Percentiles rank a stretch among this genome's conserved stretches.
These are phyloP conservation scores for Eutreptiella sp. DNA, from an alignment of 208 protist genomes.

Conservation along the genomic window DNA sequence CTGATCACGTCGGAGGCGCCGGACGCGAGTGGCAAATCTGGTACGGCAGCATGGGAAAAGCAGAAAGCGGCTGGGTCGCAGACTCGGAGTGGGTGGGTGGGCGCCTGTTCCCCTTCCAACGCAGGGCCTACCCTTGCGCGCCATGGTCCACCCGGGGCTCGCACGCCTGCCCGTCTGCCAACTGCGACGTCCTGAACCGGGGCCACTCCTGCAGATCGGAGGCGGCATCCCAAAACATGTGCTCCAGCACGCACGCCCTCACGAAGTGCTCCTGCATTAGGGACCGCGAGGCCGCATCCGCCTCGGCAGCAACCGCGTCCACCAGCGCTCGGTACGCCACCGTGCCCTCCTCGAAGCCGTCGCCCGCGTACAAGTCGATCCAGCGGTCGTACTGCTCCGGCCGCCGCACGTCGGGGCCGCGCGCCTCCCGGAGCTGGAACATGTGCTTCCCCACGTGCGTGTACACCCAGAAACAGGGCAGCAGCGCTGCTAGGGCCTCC, in stretches of 20 bases:
- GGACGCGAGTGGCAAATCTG: no score
- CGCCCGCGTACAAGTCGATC: slow-evolving; percentile 13
- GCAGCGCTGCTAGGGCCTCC: neutral
- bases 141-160: no score
- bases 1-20: no score
- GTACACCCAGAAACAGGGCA: slow-evolving; percentile 20
- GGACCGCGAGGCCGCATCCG: neutral
- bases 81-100: no score
- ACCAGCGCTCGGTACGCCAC: neutral
- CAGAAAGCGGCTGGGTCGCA: no score
- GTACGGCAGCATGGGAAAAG: no score
- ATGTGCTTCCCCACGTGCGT: slow-evolving; percentile 11
- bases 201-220: no score
- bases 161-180: no score
- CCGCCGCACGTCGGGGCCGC: neutral
- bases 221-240: slow-evolving; percentile 12
- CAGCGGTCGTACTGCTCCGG: neutral
- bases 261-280: slow-evolving; percentile 19
- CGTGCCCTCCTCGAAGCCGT: neutral
- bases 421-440: neutral
- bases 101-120: no score
- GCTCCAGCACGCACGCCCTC: slow-evolving; percentile 4
- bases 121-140: no score
- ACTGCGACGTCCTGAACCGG: no score
- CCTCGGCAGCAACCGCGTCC: neutral